Base-by-base conservation (phyloP, 306 rosid species). In the Coriaria nepalensis region DNA sequence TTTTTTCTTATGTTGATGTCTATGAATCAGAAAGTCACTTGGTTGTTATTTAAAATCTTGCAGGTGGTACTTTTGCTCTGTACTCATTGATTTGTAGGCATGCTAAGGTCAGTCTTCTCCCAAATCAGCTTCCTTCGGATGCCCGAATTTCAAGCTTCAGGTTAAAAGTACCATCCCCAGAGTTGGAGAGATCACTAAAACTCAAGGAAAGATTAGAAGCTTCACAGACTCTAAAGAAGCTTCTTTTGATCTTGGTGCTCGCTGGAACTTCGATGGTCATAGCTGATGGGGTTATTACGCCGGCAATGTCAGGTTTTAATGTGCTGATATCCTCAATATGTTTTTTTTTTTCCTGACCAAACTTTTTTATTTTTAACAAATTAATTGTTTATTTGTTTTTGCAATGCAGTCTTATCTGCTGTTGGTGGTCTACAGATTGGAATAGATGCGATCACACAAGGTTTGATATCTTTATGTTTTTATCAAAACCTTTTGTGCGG, bases 201-300 rank as follows among this genome's bases (percentile, higher is more conserved):
- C 75, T 92, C 50, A 92, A 92, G 78, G 96, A 92, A 68, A 79
- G 78, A 59, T 86, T 92, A 41, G 98, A 92, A 75, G 53, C 67
- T 67, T 92, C 98, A 33, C 55, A 73, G 55, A 80, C 87, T 54
- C 65, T 85, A 56, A 92, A 92, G 80, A 92, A 68, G 88, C 69
- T 82, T 68, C 75, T 92, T 47, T 73, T 92, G 36, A 52, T 76
- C 61, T 70, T 85, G 47, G 98, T 92, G 51, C 98, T 92, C 55
- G 98, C 87, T 75, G 98, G 98, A 56, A 92, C 95, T 64, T 56
- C 96, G 45, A 92, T 92, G 98, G 98, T 92, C 59, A 79, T 92
- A 73, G 96, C 98, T 55, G 88, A 92, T 50, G 98, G 96, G 53
- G 96, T 85, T 63, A 81, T 92, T 59, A 92, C 96, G 8, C 94